A percentile compares a stretch with the other conserved stretches of the same genome.
phyloP scores from a whole-genome alignment of 371 early-diverging fungal species.

The Chytridiales sp. region DNA sequence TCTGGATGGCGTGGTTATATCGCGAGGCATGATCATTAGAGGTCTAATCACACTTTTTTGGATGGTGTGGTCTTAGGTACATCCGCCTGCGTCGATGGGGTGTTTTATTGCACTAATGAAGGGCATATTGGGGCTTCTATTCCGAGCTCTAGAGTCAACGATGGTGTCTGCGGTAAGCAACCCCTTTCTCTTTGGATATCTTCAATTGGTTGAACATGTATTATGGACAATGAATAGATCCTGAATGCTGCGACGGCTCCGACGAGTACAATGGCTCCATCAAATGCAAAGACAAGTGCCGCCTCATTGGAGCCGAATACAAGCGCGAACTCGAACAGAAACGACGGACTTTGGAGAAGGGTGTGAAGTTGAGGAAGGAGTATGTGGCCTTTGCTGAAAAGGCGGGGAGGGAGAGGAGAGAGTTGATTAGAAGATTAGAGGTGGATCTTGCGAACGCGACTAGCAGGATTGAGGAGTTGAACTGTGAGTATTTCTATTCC shows the following conservation, averaged over 20 bases:
- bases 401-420: constrained; percentile 11
- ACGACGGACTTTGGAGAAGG: constrained; percentile 21
- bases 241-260: constrained; percentile 92
- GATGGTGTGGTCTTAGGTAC: constrained; percentile 61
- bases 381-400: constrained; percentile 19
- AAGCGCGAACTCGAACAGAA: constrained; percentile 19
- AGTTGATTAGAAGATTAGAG: constrained; percentile 18
- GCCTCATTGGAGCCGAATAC: constrained; percentile 50
- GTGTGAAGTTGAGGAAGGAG: constrained; percentile 21
- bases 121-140: constrained; percentile 74
- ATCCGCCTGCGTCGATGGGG: constrained; percentile 78
- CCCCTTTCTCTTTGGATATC: background rate
- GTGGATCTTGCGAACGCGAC: constrained; percentile 20
- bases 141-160: constrained; percentile 79
- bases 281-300: constrained; percentile 74
- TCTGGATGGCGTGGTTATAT: background rate
- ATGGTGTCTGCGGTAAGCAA: constrained; percentile 84
- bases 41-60: background rate
- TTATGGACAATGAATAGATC: constrained; percentile 48
- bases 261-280: constrained; percentile 73
- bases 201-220: background rate
- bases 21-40: background rate
- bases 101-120: constrained; percentile 81
- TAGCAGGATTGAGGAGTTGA: constrained; percentile 26
- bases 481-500: constrained; percentile 12